Evolutionary conservation across 1,139 yeast genomes (phyloP).

Genomic region (Pichia terricola): DNA sequence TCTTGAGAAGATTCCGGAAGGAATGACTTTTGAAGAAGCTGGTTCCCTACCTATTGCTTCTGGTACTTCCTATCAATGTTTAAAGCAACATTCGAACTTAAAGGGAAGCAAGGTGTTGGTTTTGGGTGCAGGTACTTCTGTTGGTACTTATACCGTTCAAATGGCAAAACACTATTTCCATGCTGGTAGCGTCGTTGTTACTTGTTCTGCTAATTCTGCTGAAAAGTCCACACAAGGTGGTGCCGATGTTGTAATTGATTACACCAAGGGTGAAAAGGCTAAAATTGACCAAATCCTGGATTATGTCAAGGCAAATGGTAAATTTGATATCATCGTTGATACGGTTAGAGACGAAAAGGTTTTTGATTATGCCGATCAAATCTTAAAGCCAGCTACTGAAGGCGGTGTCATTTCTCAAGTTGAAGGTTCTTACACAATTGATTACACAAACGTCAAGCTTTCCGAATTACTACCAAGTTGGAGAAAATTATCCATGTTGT

Average conservation of each 20-base stretch:
- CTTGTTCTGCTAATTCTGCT: slow-evolving; percentile 29
- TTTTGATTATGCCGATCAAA: slow-evolving; percentile 7
- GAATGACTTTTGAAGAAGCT: slow-evolving; percentile 42
- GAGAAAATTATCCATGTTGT: slow-evolving; percentile 7
- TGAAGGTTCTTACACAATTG: slow-evolving; percentile 25
- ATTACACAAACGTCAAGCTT: slow-evolving; percentile 12
- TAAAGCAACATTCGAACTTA: slow-evolving; percentile 13
- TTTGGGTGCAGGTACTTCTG: slow-evolving; percentile 69
- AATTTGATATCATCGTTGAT: slow-evolving; percentile 32
- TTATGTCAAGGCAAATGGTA: slow-evolving; percentile 27
- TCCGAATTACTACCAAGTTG: slow-evolving; percentile 10
- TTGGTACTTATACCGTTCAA: slow-evolving; percentile 54
- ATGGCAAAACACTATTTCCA: slow-evolving; percentile 40
- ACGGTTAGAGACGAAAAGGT: slow-evolving; percentile 15
- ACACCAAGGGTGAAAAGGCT: slow-evolving; percentile 21
- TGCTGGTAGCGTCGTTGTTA: slow-evolving; percentile 32
- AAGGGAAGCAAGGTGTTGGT: slow-evolving; percentile 34
- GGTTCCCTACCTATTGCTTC: slow-evolving; percentile 49
- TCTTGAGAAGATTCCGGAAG: slow-evolving; percentile 38
- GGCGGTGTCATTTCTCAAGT: slow-evolving; percentile 27
- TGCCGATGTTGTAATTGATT: slow-evolving; percentile 17
- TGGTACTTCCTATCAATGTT: slow-evolving; percentile 19
- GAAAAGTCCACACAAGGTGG: slow-evolving; percentile 12
- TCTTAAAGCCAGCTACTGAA: slow-evolving; percentile 17
- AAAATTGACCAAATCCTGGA: slow-evolving; percentile 27